A percentile compares a stretch with the other conserved stretches of the same genome.
phyloP scores from a whole-genome alignment of 116 monocot genomes.

The Phalaenopsis hybrid region DNA sequence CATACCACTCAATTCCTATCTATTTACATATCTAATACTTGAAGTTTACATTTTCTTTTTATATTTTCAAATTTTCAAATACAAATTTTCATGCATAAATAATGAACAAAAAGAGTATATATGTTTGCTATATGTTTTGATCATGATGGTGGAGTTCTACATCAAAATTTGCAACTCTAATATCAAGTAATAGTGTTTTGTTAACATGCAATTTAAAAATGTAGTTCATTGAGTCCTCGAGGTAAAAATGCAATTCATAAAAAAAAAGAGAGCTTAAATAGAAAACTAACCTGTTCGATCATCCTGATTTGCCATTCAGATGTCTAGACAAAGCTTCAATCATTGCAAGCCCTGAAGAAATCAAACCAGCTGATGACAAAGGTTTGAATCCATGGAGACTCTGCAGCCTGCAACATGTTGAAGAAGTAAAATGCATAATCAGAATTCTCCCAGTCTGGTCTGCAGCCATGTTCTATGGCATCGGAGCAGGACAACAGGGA shows the following conservation, averaged over 20 bases:
- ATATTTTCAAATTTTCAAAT: no score
- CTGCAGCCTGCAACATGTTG: constrained; percentile 43
- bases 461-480: constrained; percentile 26
- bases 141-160: no score
- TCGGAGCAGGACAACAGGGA: constrained; percentile 21
- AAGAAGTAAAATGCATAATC: constrained; percentile 61
- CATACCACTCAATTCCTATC: no score
- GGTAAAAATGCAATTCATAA: neutral
- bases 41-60: no score
- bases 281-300: neutral
- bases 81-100: no score
- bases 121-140: no score
- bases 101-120: no score
- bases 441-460: constrained; percentile 49
- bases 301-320: constrained; percentile 10
- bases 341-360: constrained; percentile 1
- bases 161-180: no score
- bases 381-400: constrained; percentile 34
- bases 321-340: constrained; percentile 42
- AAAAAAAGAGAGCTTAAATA: no score
- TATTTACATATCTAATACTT: no score
- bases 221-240: neutral
- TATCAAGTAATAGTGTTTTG: no score
- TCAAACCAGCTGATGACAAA: constrained; percentile 6
- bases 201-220: neutral